Base-by-base conservation (phyloP, 2,329 filamentous ascomycete genomes). In the Ceratocystiopsis brevicomis region DNA sequence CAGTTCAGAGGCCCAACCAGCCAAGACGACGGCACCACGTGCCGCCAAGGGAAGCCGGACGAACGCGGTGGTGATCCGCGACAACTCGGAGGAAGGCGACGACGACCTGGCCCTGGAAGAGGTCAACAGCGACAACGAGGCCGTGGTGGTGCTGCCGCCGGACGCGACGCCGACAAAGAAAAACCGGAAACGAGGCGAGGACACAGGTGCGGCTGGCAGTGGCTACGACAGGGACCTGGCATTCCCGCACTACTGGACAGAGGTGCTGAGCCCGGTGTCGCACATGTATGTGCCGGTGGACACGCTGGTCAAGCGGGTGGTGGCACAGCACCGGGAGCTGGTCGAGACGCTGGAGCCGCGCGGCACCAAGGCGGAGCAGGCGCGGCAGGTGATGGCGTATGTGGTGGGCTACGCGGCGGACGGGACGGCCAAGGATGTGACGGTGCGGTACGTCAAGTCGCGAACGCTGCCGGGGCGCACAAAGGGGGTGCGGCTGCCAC, bases 361-460 rank as follows among this genome's bases (percentile, higher is more conserved):
- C 14, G 87, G 88, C 6, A 71, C 68, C 34, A 84, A 81, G 55
- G 85, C 87, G 1, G 85, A 94, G 33, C 85, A 81, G 53, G 76
- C 81, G 0, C 88, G 84, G 52, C 88, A 96, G 57, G 75, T 93
- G 13, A 85, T 94, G 54, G 82, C 83, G 39, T 98, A 98, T 54
- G 72, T 93, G 3, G 67, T 96, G 17, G 87, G 81, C 0, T 84
- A 82, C 59, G 84, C 82, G 0, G 61, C 73, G 3, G 87, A 96
- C 55, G 84, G 83, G 2, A 87, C 85, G 0, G 87, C 85, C 13
- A 96, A 96, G 57, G 90, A 98, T 56, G 81, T 98, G 15, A 98
- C 90, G 0, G 78, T 90, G 12, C 74, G 90, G 25, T 98, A 98
- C 57, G 64, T 98, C 9, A 87, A 80, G 53, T n/a, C 75, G 79